These are phyloP conservation scores for Beta vulgaris DNA, from an alignment of 148 eudicot genomes.

Conservation along the genomic window DNA sequence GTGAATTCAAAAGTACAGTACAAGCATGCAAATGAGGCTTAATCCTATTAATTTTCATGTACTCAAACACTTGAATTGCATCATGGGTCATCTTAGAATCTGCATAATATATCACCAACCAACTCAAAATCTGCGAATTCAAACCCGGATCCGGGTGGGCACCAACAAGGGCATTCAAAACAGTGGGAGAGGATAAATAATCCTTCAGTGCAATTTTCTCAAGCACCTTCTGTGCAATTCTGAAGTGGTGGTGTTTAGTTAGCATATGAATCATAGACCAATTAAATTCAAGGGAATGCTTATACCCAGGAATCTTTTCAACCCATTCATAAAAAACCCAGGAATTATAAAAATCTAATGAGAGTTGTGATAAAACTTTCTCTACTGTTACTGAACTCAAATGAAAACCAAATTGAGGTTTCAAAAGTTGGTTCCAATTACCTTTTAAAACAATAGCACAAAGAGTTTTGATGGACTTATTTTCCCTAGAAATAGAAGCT, in stretches of 20 bases:
- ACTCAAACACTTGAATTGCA: constrained; percentile 81
- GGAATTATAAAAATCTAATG: constrained; percentile 27
- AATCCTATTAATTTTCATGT: constrained; percentile 59
- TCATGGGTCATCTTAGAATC: constrained; percentile 65
- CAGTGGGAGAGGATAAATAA: constrained; percentile 58
- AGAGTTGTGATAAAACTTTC: constrained; percentile 35
- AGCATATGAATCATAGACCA: constrained; percentile 75
- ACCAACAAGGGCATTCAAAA: constrained; percentile 55
- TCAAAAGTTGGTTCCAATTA: constrained; percentile 54
- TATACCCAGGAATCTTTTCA: constrained; percentile 59
- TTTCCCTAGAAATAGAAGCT: constrained; percentile 34
- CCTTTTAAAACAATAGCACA: constrained; percentile 59
- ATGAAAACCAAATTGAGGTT: constrained; percentile 49
- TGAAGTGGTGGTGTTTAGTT: constrained; percentile 49
- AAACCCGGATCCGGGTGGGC: constrained; percentile 35
- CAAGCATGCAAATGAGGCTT: constrained; percentile 80
- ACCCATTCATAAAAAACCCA: constrained; percentile 72
- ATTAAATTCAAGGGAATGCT: constrained; percentile 56
- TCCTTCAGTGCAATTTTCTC: constrained; percentile 62
- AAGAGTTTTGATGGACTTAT: constrained; percentile 40
- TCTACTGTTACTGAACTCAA: constrained; percentile 55
- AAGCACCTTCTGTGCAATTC: constrained; percentile 64
- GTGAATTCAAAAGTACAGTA: constrained; percentile 64
- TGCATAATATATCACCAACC: constrained; percentile 79
- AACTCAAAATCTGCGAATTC: constrained; percentile 80